phyloP scores from a whole-genome alignment of 2,329 filamentous ascomycete genomes.

The Taxawa tesnikishii region DNA sequence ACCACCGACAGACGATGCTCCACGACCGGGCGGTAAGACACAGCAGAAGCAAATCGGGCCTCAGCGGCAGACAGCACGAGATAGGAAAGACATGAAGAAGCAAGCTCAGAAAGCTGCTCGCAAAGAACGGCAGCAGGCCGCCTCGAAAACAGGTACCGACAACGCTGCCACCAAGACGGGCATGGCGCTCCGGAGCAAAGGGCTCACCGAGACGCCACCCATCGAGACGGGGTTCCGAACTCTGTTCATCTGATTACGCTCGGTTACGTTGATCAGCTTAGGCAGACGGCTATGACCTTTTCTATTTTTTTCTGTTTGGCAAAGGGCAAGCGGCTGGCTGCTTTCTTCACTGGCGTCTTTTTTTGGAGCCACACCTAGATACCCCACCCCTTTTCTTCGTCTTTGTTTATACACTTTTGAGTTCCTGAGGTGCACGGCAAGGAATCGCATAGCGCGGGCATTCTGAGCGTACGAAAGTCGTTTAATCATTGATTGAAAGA shows the following conservation, averaged over 20 bases:
- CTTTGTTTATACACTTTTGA: constrained; percentile 2
- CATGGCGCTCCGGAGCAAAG: constrained; percentile 17
- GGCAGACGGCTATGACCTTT: no score
- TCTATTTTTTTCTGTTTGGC: no score
- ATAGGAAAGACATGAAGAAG: constrained; percentile 27
- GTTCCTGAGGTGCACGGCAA: constrained; percentile 3
- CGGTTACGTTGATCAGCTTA: not conserved
- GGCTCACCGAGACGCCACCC: constrained; percentile 20
- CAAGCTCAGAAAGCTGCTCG: constrained; percentile 28
- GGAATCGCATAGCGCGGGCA: constrained; percentile 8
- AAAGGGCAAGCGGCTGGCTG: no score
- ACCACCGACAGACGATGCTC: constrained; percentile 13
- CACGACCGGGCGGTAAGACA: constrained; percentile 15
- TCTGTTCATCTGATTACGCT: constrained; percentile 22
- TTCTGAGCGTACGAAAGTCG: constrained; percentile 3
- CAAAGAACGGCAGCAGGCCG: constrained; percentile 23
- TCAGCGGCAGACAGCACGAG: constrained; percentile 20
- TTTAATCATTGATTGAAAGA: constrained; percentile 6
- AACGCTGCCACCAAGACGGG: constrained; percentile 11
- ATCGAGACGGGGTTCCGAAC: constrained; percentile 22
- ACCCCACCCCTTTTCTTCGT: not conserved
- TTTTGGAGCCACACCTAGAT: not conserved
- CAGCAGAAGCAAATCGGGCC: constrained; percentile 21
- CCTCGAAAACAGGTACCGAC: constrained; percentile 3
- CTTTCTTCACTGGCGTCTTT: not conserved